phyloP scores from a whole-genome alignment of 1,139 yeast genomes.

The Arxiozyma telluris region DNA sequence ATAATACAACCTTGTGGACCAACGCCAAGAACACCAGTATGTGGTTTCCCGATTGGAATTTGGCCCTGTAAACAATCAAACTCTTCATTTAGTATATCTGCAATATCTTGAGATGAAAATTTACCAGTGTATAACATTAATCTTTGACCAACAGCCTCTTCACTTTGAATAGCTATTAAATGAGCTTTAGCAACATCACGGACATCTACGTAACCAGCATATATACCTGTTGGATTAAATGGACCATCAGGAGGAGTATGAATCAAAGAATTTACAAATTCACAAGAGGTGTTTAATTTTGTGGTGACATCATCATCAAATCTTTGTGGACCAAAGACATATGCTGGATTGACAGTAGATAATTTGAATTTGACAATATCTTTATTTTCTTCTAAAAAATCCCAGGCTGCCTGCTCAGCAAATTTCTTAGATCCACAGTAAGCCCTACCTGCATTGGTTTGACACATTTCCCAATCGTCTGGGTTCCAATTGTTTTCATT shows the following conservation, averaged over 20 bases:
- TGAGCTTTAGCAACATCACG: conserved; percentile 22
- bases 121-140: conserved; percentile 17
- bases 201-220: conserved; percentile 15
- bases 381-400: conserved; percentile 33
- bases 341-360: conserved; percentile 42
- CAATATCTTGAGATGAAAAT: conserved; percentile 28
- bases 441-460: conserved; percentile 30
- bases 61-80: conserved; percentile 33
- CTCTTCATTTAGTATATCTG: conserved; percentile 31
- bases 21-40: too few species aligned
- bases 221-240: conserved; percentile 12
- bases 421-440: conserved; percentile 44
- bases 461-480: conserved; percentile 32
- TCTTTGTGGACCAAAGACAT: conserved; percentile 41
- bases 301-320: conserved; percentile 31
- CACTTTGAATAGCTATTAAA: conserved; percentile 14
- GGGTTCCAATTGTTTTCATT: conserved; percentile 38
- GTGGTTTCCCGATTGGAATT: conserved; percentile 10
- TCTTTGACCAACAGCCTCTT: conserved; percentile 9
- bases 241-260: conserved; percentile 9
- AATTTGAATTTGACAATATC: conserved; percentile 37
- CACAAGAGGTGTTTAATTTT: conserved; percentile 33
- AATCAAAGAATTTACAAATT: conserved; percentile 23
- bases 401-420: conserved; percentile 50
- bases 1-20: too few species aligned